Conservation (phyloP, 164 flowering plant species). For the Aristolochia contorta region DNA sequence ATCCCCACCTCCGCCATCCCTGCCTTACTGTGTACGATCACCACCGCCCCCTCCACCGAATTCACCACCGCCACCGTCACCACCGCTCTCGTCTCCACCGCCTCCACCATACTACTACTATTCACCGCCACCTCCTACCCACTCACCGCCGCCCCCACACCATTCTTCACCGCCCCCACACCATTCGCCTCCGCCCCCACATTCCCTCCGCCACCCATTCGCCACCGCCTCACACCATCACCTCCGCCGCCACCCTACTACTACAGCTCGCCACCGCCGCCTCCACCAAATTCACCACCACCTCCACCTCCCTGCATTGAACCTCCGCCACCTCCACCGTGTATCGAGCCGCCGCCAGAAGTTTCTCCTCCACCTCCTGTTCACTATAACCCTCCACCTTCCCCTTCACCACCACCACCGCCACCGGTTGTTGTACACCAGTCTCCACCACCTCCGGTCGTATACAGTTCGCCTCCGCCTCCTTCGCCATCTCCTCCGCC, state of each 20-base stretch:
- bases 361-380: not conserved
- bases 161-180: no score
- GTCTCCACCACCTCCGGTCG: constrained; percentile 1
- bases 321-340: constrained; percentile 17
- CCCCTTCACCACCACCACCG: constrained; percentile 9
- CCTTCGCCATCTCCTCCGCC: constrained; percentile 1
- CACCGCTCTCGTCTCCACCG: constrained; percentile 12
- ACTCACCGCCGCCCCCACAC: constrained; percentile 17
- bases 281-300: constrained; percentile 29
- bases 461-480: not conserved
- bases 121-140: constrained; percentile 10
- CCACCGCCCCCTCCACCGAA: constrained; percentile 22
- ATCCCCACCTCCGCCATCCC: constrained; percentile 42
- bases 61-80: constrained; percentile 24
- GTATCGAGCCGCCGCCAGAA: constrained; percentile 3
- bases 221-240: constrained; percentile 5
- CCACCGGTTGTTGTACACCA: not conserved
- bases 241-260: constrained; percentile 19
- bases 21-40: no score
- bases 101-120: no score
- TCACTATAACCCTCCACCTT: constrained; percentile 1
- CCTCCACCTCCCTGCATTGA: constrained; percentile 33
- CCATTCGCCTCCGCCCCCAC: no score
- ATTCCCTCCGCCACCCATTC: no score
- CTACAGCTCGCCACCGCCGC: constrained; percentile 11